Base-by-base conservation (phyloP, 176 grass and related monocot species). In the Carex kokanica region DNA sequence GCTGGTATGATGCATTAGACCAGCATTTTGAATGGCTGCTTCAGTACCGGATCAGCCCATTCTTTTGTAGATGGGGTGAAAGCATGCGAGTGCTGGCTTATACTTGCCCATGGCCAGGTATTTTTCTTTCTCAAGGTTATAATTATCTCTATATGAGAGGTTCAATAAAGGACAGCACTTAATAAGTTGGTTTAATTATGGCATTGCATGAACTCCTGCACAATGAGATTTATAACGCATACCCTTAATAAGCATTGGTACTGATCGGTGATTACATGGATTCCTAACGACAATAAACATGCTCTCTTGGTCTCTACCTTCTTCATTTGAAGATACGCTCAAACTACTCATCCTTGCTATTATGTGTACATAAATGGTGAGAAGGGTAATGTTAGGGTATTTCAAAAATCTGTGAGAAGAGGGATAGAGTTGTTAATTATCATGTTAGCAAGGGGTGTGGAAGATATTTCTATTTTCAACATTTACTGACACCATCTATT, bases 21-120 rank as follows among this genome's bases (percentile, higher is more conserved):
- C 66, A 67, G 83, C 96, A 95, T 69, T 98, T 98, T 85, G 90
- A 90, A 64, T 98, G 96, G 93, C 93, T 98, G 63, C 91, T 98
- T 53, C 93, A 98, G 74, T 98, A 95, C 55, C 87, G 92, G 81
- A 91, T 98, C 7, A 98, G 93, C 88, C 96, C 93, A n/a, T 95
- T 91, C 84, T 98, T 98, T 85, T 98, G 96, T 85, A 90, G 96
- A 95, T 98, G 96, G 96, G 96, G 96, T 71, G 89, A 98, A 78
- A 93, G 93, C 86, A 95, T 98, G 96, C 87, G 96, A 29, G 90
- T 98, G 71, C 82, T 98, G 79, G 91, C 96, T 81, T 98, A 98
- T 80, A 98, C 96, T 54, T 98, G 96, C 69, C 96, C 96, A 70
- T 98, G 93, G 92, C 96, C 91, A 87, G 96, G 96, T 98, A 91